phyloP scores from a whole-genome alignment of 164 flowering plant genomes.

The grape (Vitis vinifera) region DNA sequence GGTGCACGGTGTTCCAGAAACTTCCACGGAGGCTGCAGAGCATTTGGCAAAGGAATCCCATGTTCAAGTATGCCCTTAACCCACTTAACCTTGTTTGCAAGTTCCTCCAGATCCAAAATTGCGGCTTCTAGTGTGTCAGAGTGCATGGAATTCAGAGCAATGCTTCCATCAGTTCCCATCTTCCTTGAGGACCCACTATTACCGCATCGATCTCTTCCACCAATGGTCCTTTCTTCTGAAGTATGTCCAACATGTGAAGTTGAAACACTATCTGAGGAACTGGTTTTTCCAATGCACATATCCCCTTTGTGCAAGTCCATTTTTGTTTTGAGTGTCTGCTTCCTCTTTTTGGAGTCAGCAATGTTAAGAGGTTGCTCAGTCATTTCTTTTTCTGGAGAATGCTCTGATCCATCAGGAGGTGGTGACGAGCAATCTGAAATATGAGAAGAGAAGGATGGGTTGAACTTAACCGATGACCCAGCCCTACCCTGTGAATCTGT shows the following conservation, averaged over 20 bases:
- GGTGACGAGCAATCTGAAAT: slow-evolving; percentile 20
- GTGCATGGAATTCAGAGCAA: slow-evolving; percentile 17
- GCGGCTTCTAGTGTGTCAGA: slow-evolving; percentile 46
- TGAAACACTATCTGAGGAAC: slow-evolving; percentile 35
- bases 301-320: slow-evolving; percentile 11
- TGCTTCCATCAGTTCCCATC: slow-evolving; percentile 19
- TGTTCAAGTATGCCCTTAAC: slow-evolving; percentile 32
- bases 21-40: slow-evolving; percentile 39
- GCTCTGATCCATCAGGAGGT: slow-evolving; percentile 8
- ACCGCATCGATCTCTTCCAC: slow-evolving; percentile 6
- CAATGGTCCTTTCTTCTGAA: slow-evolving; percentile 7
- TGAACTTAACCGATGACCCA: slow-evolving; percentile 6
- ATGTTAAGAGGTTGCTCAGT: slow-evolving; percentile 5
- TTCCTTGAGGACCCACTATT: slow-evolving; percentile 22
- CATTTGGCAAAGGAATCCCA: slow-evolving; percentile 27
- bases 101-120: slow-evolving; percentile 61
- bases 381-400: not conserved
- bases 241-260: slow-evolving; percentile 19
- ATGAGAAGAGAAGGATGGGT: slow-evolving; percentile 29
- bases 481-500: slow-evolving; percentile 3
- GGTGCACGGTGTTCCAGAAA: slow-evolving; percentile 34
- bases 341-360: slow-evolving; percentile 3
- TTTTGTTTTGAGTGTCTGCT: not conserved
- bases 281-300: slow-evolving; percentile 12
- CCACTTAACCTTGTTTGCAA: slow-evolving; percentile 49